Evolutionary conservation across 192 early-diverging fungal genomes (phyloP).

Genomic region (Physocladia obscura): DNA sequence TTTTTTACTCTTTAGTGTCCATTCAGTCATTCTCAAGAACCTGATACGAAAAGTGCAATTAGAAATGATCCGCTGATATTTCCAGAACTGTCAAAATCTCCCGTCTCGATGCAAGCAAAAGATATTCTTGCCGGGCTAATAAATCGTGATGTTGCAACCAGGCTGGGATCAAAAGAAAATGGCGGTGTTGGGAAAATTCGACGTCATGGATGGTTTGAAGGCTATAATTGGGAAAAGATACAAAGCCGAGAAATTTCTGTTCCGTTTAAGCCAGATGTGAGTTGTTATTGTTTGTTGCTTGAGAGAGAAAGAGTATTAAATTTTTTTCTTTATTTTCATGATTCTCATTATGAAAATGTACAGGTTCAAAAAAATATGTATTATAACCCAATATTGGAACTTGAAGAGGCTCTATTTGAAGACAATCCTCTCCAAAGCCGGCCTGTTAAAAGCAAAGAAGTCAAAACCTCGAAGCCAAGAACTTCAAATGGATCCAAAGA

Average conservation of each 20-base stretch:
- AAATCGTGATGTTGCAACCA: conserved; percentile 64
- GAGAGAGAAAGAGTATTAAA: neutral
- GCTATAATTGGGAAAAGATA: conserved; percentile 46
- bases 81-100: conserved; percentile 48
- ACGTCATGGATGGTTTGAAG: conserved; percentile 43
- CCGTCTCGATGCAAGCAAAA: conserved; percentile 7
- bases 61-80: conserved; percentile 64
- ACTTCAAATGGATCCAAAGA: neutral
- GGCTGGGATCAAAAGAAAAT: conserved; percentile 73
- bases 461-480: conserved; percentile 42
- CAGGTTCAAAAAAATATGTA: conserved; percentile 43
- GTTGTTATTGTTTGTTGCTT: conserved; percentile 23
- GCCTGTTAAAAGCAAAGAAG: conserved; percentile 46
- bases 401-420: conserved; percentile 76
- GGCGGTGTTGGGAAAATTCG: conserved; percentile 61
- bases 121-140: conserved; percentile 51
- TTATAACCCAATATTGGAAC: conserved; percentile 75
- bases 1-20: conserved; percentile 57
- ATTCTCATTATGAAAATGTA: neutral
- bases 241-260: conserved; percentile 40
- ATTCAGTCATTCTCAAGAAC: conserved; percentile 68
- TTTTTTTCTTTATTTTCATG: too few relatives aligned
- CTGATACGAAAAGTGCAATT: conserved; percentile 64
- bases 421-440: conserved; percentile 67
- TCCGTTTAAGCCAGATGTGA: conserved; percentile 49